Evolutionary conservation across 2,329 filamentous ascomycete genomes (phyloP).

Genomic region (Bipolaris victoriae): DNA sequence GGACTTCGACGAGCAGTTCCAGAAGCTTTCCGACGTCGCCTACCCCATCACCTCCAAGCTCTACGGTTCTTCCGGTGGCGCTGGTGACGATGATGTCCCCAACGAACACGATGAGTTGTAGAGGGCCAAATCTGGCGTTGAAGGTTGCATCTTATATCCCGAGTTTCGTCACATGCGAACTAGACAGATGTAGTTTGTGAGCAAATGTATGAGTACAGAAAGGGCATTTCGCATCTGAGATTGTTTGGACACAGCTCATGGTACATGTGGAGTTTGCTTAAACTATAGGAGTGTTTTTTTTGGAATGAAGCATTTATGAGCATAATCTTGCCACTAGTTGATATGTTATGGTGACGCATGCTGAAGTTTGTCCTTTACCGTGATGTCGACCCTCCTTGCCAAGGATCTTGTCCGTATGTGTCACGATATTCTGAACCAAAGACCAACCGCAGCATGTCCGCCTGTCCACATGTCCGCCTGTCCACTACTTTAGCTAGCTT

Average conservation of each 20-base stretch:
- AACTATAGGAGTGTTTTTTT: conserved; percentile 18
- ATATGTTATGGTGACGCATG: neutral
- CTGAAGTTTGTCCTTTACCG: neutral
- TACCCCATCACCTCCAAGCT: conserved; percentile 99
- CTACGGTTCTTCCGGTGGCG: conserved; percentile 70
- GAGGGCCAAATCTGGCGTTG: conserved; percentile 14
- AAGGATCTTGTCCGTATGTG: neutral
- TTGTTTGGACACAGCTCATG: conserved; percentile 26
- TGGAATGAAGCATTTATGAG: conserved; percentile 27
- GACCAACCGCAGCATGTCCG: too few relatives aligned
- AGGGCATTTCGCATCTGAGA: conserved; percentile 15
- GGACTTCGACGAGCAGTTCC: conserved; percentile 99
- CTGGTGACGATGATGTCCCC: conserved; percentile 69
- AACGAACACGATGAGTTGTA: conserved; percentile 59
- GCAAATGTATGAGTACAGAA: conserved; percentile 39
- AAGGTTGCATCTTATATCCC: conserved; percentile 25
- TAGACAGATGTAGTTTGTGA: conserved; percentile 15
- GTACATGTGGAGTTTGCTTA: conserved; percentile 26
- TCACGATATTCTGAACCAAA: too few relatives aligned
- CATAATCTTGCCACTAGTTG: neutral
- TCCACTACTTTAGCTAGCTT: too few relatives aligned
- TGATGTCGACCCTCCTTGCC: neutral
- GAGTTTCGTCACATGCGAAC: conserved; percentile 28
- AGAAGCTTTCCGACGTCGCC: conserved; percentile 95
- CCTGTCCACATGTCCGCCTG: too few relatives aligned